phyloP scores from a whole-genome alignment of 306 rosid species.

The Cucurbita argyrosperma region DNA sequence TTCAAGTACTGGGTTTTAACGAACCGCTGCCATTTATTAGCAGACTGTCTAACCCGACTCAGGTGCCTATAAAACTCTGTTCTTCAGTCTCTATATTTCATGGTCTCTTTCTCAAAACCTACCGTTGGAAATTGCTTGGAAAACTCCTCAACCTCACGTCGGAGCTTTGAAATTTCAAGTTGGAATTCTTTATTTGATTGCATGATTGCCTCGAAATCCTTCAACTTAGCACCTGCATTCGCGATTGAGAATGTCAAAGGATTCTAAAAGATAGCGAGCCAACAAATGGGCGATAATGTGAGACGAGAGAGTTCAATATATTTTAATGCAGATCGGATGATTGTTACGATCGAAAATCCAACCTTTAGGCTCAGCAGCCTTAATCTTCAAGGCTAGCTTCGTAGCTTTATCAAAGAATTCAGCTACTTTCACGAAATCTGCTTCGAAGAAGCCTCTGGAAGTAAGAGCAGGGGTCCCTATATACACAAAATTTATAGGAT shows the following conservation, averaged over 20 bases:
- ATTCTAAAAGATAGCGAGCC: not conserved
- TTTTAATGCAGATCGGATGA: not conserved
- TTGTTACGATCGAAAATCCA: not conserved
- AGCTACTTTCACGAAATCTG: conserved; percentile 68
- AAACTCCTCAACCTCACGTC: conserved; percentile 55
- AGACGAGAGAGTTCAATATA: not conserved
- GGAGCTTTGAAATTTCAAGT: conserved; percentile 49
- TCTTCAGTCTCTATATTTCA: conserved; percentile 55
- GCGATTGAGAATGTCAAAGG: not conserved
- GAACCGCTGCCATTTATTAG: no score
- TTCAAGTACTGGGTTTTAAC: no score
- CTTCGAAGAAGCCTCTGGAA: conserved; percentile 77
- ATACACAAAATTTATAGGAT: conserved; percentile 3
- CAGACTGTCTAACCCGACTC: not conserved
- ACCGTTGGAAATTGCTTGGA: conserved; percentile 76
- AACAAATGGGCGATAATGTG: not conserved
- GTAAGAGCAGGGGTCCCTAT: conserved; percentile 95
- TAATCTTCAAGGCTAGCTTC: conserved; percentile 74
- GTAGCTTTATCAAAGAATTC: conserved; percentile 75
- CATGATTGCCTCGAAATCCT: conserved; percentile 65
- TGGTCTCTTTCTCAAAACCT: conserved; percentile 64
- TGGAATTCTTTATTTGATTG: conserved; percentile 45
- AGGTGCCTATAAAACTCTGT: not conserved
- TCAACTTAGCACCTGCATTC: conserved; percentile 60
- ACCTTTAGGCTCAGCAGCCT: conserved; percentile 45